phyloP scores from a whole-genome alignment of 768 basidiomycete species.

The Leccinum barrowsii region DNA sequence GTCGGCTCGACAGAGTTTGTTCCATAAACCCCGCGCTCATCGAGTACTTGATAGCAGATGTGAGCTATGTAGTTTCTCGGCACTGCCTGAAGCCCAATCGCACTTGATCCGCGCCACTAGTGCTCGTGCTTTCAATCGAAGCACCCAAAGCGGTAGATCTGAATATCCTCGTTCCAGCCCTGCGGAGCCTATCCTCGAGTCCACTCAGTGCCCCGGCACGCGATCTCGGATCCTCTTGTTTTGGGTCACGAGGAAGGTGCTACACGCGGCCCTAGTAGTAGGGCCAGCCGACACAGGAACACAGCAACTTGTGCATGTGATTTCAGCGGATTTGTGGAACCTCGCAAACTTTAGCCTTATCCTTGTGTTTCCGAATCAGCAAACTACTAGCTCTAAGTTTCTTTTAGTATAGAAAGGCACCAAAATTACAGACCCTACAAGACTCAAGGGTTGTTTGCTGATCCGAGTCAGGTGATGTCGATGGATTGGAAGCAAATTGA shows the following conservation, averaged over 20 bases:
- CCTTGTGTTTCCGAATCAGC: not conserved
- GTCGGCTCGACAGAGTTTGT: not conserved
- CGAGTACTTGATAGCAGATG: not conserved
- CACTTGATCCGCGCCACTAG: not conserved
- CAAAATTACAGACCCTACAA: not conserved
- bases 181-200: not conserved
- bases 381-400: not conserved
- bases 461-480: not conserved
- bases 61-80: not conserved
- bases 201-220: not conserved
- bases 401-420: not conserved
- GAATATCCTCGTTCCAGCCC: not conserved
- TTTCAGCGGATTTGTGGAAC: not conserved
- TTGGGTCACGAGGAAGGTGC: not conserved
- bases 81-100: no score
- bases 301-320: not conserved
- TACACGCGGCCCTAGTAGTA: not conserved
- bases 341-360: not conserved
- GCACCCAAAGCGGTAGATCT: not conserved
- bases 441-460: not conserved
- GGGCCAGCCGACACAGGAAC: not conserved
- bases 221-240: not conserved
- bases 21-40: not conserved
- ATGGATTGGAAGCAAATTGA: not conserved
- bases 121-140: not conserved